Evolutionary conservation across 441 rosid genomes (phyloP).

Genomic region (Erodium trifolium): DNA sequence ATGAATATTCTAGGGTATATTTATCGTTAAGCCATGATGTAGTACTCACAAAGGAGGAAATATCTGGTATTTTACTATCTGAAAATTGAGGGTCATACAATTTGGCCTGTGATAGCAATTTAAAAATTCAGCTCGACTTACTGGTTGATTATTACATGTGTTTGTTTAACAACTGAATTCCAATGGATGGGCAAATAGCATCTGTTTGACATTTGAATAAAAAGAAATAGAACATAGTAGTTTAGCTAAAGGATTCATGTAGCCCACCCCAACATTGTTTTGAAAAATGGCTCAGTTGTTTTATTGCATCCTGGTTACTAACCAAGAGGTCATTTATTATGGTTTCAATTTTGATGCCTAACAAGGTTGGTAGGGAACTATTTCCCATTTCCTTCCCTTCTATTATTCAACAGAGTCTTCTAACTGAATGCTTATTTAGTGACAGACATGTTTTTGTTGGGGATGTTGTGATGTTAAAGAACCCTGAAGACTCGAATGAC

Average conservation of each 20-base stretch:
- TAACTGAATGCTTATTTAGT: neutral
- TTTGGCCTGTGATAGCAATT: neutral
- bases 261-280: neutral
- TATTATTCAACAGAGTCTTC: neutral
- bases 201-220: no score
- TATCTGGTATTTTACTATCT: neutral
- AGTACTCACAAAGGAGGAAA: neutral
- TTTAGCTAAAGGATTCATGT: neutral
- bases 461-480: slow-evolving; percentile 79
- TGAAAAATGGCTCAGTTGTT: neutral
- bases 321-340: neutral
- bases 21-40: neutral
- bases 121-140: neutral
- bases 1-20: neutral
- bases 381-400: neutral
- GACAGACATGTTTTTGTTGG: slow-evolving; percentile 66
- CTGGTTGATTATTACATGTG: neutral
- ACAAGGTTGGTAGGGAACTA: neutral
- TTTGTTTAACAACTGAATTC: neutral
- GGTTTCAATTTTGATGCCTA: neutral
- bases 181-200: neutral
- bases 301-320: neutral
- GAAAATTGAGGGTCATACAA: neutral
- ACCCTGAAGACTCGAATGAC: slow-evolving; percentile 50
- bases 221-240: no score